phyloP scores from a whole-genome alignment of 1,284 basidiomycete genomes.

The Boletus coffeatus region DNA sequence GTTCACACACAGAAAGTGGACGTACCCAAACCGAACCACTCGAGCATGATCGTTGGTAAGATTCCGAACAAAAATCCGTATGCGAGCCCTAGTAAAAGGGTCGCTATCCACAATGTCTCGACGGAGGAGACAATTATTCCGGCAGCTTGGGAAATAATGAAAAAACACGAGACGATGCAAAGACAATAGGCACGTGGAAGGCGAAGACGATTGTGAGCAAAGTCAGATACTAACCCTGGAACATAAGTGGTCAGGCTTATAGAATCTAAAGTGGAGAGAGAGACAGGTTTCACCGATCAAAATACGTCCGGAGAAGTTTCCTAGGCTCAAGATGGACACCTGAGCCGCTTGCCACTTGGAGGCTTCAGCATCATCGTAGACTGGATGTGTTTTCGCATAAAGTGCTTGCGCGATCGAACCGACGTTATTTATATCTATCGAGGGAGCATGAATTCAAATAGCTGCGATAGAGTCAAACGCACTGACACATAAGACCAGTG shows the following conservation, averaged over 20 bases:
- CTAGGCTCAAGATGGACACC: slow-evolving; percentile 80
- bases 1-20: slow-evolving; percentile 8
- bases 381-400: slow-evolving; percentile 58
- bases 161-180: slow-evolving; percentile 56
- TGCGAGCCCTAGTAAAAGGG: slow-evolving; percentile 62
- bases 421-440: slow-evolving; percentile 87
- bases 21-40: slow-evolving; percentile 82
- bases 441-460: not conserved
- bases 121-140: slow-evolving; percentile 57
- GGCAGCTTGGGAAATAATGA: slow-evolving; percentile 66
- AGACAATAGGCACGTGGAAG: slow-evolving; percentile 71
- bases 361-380: slow-evolving; percentile 62
- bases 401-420: slow-evolving; percentile 89
- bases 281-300: slow-evolving; percentile 51
- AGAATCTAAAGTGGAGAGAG: not conserved
- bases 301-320: slow-evolving; percentile 81
- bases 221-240: slow-evolving; percentile 70
- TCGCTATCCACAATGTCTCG: slow-evolving; percentile 69
- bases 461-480: not conserved
- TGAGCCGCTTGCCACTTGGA: slow-evolving; percentile 80
- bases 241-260: not conserved
- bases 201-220: slow-evolving; percentile 50
- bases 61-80: slow-evolving; percentile 80
- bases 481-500: slow-evolving; percentile 83
- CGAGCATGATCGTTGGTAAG: slow-evolving; percentile 71